Conservation (phyloP, 257 asterid genomes). For the Prunella vulgaris region DNA sequence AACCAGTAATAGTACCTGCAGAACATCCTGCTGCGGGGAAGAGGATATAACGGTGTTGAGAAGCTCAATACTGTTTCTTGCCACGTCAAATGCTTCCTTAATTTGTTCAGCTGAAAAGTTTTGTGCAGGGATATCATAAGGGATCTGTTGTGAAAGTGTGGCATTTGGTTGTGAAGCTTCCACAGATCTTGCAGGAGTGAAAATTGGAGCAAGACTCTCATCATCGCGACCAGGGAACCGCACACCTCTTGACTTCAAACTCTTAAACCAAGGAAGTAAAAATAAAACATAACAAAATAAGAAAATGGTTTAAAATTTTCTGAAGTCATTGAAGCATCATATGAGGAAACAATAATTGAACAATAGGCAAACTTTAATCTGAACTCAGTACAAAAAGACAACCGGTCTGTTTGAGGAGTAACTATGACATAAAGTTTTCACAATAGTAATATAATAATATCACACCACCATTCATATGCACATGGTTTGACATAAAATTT, state of each 20-base stretch:
- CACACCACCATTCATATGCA: no score
- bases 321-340: not conserved
- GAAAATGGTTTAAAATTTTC: constrained; percentile 1
- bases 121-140: constrained; percentile 53
- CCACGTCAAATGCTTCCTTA: constrained; percentile 95
- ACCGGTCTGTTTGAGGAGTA: no score
- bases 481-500: no score
- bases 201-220: constrained; percentile 91
- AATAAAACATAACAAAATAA: not conserved
- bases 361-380: not conserved
- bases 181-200: constrained; percentile 88
- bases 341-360: not conserved
- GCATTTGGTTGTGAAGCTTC: constrained; percentile 48
- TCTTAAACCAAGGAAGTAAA: constrained; percentile 35
- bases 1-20: constrained; percentile 49
- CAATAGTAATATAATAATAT: no score
- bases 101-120: constrained; percentile 77
- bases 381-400: no score
- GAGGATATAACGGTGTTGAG: constrained; percentile 88
- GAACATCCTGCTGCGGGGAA: constrained; percentile 94
- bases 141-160: constrained; percentile 47
- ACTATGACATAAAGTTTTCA: no score
- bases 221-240: constrained; percentile 95
- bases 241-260: constrained; percentile 88
- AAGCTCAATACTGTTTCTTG: constrained; percentile 93